Conservation (phyloP, 495 filamentous ascomycete species). For the Podospora comata region DNA sequence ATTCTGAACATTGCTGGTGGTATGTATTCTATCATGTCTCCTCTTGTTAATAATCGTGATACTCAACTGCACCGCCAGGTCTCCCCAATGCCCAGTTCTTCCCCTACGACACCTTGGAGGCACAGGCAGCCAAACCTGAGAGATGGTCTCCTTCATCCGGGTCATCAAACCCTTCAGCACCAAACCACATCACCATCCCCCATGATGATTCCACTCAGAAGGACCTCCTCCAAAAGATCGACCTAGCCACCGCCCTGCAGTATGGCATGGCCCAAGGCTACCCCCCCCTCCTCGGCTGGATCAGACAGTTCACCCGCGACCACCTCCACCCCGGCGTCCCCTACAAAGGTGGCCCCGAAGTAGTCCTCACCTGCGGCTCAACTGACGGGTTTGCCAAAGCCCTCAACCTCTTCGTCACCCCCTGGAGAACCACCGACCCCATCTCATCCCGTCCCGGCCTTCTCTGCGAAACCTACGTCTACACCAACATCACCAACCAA, state of each 20-base stretch:
- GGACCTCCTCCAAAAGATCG: conserved; percentile 64
- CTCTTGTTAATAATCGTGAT: not conserved
- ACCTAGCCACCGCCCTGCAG: conserved; percentile 77
- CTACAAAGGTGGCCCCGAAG: conserved; percentile 70
- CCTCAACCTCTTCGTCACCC: conserved; percentile 66
- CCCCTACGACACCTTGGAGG: conserved; percentile 86
- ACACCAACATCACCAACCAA: conserved; percentile 68
- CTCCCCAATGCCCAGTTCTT: conserved; percentile 79
- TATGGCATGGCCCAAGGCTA: conserved; percentile 80
- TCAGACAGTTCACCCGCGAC: conserved; percentile 72
- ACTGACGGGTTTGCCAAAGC: conserved; percentile 83
- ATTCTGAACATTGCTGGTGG: conserved; percentile 88
- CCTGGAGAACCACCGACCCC: conserved; percentile 67
- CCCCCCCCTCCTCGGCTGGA: conserved; percentile 66
- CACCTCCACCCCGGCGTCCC: conserved; percentile 77
- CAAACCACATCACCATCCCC: conserved; percentile 64
- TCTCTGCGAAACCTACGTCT: conserved; percentile 73
- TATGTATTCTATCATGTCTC: conserved; percentile 38
- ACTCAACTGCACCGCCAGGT: conserved; percentile 43
- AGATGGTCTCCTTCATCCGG: conserved; percentile 61
- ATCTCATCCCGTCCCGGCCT: conserved; percentile 65
- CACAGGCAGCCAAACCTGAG: conserved; percentile 66
- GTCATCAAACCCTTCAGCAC: conserved; percentile 23
- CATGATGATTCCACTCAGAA: conserved; percentile 51
- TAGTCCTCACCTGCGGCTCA: conserved; percentile 70